These are phyloP conservation scores for Kodamaea alishanica DNA, from an alignment of 1,139 yeast genomes.

Conservation along the genomic window DNA sequence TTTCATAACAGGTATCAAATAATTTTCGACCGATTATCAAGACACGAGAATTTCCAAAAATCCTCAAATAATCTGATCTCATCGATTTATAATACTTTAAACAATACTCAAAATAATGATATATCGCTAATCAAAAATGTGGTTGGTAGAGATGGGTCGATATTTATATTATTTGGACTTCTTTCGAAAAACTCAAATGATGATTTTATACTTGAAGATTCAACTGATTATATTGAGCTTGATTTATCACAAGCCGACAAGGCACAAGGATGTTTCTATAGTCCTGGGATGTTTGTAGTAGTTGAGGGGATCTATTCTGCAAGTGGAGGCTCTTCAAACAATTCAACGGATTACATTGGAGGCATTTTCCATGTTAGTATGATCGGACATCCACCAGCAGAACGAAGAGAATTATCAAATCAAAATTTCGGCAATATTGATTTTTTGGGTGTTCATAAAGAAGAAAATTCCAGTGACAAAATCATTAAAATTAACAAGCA, in stretches of 20 bases:
- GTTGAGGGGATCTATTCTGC: conserved; percentile 83
- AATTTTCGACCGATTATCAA: conserved; percentile 62
- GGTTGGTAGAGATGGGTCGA: conserved; percentile 76
- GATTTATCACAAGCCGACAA: conserved; percentile 65
- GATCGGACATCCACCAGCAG: conserved; percentile 87
- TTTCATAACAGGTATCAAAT: conserved; percentile 51
- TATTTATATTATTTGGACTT: conserved; percentile 77
- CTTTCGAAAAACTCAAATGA: conserved; percentile 64
- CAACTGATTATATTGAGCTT: conserved; percentile 71
- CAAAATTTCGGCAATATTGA: conserved; percentile 79
- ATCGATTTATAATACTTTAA: conserved; percentile 15
- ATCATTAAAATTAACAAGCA: conserved; percentile 54
- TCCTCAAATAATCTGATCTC: conserved; percentile 21
- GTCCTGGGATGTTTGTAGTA: conserved; percentile 74
- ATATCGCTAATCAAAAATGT: conserved; percentile 78
- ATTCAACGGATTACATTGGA: conserved; percentile 31
- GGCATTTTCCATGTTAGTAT: conserved; percentile 69
- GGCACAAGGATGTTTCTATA: conserved; percentile 64
- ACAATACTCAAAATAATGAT: conserved; percentile 32
- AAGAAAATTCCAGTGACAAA: conserved; percentile 28
- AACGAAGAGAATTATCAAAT: conserved; percentile 59
- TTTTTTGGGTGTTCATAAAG: conserved; percentile 62
- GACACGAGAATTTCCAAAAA: conserved; percentile 72
- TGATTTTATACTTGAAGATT: conserved; percentile 73
- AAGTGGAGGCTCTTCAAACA: conserved; percentile 42